Base-by-base conservation (phyloP, 2,329 filamentous ascomycete species). In the Cercospora citrullina region DNA sequence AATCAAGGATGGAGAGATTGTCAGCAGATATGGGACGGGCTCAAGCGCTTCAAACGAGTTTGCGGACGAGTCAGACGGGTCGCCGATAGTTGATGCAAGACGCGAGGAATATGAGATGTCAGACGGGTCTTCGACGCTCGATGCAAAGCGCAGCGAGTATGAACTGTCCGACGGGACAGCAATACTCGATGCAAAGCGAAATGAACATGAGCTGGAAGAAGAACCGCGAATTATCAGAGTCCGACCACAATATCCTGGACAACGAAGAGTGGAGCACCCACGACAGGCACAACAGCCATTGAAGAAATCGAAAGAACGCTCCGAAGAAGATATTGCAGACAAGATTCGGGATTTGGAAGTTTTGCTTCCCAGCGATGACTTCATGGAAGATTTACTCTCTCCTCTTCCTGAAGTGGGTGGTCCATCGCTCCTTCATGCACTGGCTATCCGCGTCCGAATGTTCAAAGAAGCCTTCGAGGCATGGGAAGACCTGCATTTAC, bases 401-500 rank as follows among this genome's bases (percentile, higher is more conserved):
- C 61, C 66, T n/a, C 45, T 72, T 3, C 62, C 68, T 2, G 59
- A 61, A 8, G 67, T 63, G 1, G 70, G 70, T 8, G 68, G 65
- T 7, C 21, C 51, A 30, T 33, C 30, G 4, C 64, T 70, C 6
- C 64, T 72, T 5, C 69, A 66, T 5, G 71, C 69, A 30, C 64
- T 72, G 18, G 59, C 69, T 3, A 61, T 64, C 16, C 67, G 71
- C 6, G 57, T 63, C 8, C 30, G 69, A 23, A 65, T 63, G 5
- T 72, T 68, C 61, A 64, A 65, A 18, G 55, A 63, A n/a, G 63
- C 64, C n/a, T 68, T 69, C 48, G 58, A 66, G 16, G 68, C 59
- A 7, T 72, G 69, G 69, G 69, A 71, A 57, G 42, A 58, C 9
- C 39, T 72, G 4, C 71, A 72, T 18, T 23, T 71, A 4, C 30